Evolutionary conservation across 345 rosid species (phyloP).

Genomic region (Lumnitzera littorea): DNA sequence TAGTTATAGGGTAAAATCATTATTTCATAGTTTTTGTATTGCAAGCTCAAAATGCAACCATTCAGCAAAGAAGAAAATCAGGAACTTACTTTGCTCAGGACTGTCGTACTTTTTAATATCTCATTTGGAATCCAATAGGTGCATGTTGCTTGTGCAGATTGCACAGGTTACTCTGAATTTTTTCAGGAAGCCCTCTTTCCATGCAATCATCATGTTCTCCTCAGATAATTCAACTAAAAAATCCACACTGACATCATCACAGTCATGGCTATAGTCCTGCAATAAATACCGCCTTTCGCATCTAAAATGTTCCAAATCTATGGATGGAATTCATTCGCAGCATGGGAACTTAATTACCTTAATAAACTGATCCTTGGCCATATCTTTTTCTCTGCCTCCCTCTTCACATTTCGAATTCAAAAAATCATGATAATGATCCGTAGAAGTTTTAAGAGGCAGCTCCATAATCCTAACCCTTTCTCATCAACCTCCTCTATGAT

Average conservation of each 20-base stretch:
- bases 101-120: slow-evolving; percentile 72
- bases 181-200: slow-evolving; percentile 79
- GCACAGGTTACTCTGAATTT: slow-evolving; percentile 55
- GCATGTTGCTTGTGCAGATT: slow-evolving; percentile 82
- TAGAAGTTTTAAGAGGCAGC: slow-evolving; percentile 89
- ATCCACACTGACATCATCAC: slow-evolving; percentile 35
- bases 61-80: not conserved
- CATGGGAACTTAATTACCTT: slow-evolving; percentile 28
- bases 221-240: slow-evolving; percentile 41
- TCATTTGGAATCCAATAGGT: slow-evolving; percentile 65
- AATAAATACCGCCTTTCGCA: slow-evolving; percentile 15
- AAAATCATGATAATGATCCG: slow-evolving; percentile 67
- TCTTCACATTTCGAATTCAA: slow-evolving; percentile 27
- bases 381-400: slow-evolving; percentile 12
- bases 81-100: slow-evolving; percentile 72
- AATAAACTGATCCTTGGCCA: slow-evolving; percentile 40
- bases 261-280: slow-evolving; percentile 41
- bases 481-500: slow-evolving; percentile 59
- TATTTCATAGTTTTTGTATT: too few relatives aligned
- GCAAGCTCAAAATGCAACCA: not conserved
- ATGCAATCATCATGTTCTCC: slow-evolving; percentile 49
- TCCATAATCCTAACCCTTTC: slow-evolving; percentile 62
- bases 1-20: too few relatives aligned
- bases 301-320: not conserved
- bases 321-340: not conserved